These are phyloP conservation scores for Fistulinella staudtii DNA, from an alignment of 1,284 basidiomycete species.

Conservation along the genomic window DNA sequence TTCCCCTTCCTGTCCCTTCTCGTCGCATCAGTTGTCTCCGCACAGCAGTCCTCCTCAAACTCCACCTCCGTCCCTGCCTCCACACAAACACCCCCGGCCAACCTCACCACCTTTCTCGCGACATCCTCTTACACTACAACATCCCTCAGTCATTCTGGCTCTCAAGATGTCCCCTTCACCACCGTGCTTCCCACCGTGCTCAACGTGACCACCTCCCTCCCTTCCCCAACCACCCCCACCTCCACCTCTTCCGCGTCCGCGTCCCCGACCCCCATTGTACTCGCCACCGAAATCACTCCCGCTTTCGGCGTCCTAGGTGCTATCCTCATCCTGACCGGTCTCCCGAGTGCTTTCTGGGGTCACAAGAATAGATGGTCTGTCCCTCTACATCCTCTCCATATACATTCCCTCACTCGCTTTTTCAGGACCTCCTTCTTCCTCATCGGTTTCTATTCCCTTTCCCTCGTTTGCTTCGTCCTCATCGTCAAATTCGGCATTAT, in stretches of 20 bases:
- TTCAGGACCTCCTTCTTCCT: slow-evolving; percentile 89
- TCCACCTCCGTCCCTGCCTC: slow-evolving; percentile 10
- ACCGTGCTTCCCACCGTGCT: slow-evolving; percentile 53
- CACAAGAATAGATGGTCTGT: slow-evolving; percentile 88
- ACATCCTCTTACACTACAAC: slow-evolving; percentile 49
- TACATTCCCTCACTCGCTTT: slow-evolving; percentile 9
- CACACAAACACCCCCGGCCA: slow-evolving; percentile 16
- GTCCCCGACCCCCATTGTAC: slow-evolving; percentile 50
- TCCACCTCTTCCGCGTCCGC: slow-evolving; percentile 47
- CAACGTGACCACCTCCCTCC: slow-evolving; percentile 54
- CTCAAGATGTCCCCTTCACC: slow-evolving; percentile 44
- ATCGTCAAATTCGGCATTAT: slow-evolving; percentile 88
- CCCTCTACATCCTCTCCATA: slow-evolving; percentile 10
- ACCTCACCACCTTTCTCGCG: slow-evolving; percentile 45
- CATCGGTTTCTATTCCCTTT: slow-evolving; percentile 84
- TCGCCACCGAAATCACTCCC: slow-evolving; percentile 78
- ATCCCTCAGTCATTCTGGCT: slow-evolving; percentile 45
- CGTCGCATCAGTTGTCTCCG: slow-evolving; percentile 20
- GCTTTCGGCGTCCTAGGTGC: slow-evolving; percentile 89
- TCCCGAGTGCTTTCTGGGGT: slow-evolving; percentile 87
- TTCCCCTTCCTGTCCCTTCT: slow-evolving; percentile 17
- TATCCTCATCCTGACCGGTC: slow-evolving; percentile 83
- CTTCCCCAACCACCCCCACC: slow-evolving; percentile 39
- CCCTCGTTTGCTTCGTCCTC: slow-evolving; percentile 82
- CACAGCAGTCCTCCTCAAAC: slow-evolving; percentile 22